Evolutionary conservation across 805 yeast genomes (phyloP), one percentile per base, ranked within the genome.

Genomic region (Wickerhamiella sergipiensis): DNA sequence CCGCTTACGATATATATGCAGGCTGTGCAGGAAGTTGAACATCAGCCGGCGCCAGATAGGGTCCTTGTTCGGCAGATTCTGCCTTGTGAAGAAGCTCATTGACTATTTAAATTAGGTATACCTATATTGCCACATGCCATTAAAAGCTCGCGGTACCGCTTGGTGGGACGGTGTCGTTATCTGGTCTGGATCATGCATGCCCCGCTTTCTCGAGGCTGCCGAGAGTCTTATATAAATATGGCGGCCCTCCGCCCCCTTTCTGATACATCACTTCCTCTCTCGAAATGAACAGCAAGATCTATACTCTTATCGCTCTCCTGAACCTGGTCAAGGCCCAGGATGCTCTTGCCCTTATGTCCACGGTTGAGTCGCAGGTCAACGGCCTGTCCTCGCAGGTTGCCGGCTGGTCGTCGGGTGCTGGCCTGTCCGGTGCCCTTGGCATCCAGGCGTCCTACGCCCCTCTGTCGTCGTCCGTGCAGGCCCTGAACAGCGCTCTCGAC

Each of bases 391-490:
- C 50, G 31, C 50, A 42, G 29, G 57, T 56, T 48, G 21, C 24
- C 31, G 51, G 43, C 38, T 56, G 55, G 56, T 26, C 44, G 49
- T 45, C 54, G 13, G 50, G 50, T 26, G 43, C 31, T 33, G 64
- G 64, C 18, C 51, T 61, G 17, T 13, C 10, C 15, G 61, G 56
- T 26, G 64, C 64, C 24, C 59, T 61, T n/a, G 49, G 48, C 22
- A 59, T 61, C 52, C 64, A 61, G 53, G 29, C 40, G 24, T 39
- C 46, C n/a, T 52, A 50, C 45, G 51, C 49, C 21, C 44, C 52
- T 10, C 50, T 57, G 22, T 46, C 53, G 18, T 4, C 43, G n/a
- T 52, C 58, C n/a, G 55, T 55, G 15, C 50, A 24, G 17, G 45
- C 50, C 23, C 52, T 53, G 36, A 24, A n/a, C 21, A 6, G 5